phyloP scores from a whole-genome alignment of 2,329 filamentous ascomycete species.

The Emergomyces orientalis region DNA sequence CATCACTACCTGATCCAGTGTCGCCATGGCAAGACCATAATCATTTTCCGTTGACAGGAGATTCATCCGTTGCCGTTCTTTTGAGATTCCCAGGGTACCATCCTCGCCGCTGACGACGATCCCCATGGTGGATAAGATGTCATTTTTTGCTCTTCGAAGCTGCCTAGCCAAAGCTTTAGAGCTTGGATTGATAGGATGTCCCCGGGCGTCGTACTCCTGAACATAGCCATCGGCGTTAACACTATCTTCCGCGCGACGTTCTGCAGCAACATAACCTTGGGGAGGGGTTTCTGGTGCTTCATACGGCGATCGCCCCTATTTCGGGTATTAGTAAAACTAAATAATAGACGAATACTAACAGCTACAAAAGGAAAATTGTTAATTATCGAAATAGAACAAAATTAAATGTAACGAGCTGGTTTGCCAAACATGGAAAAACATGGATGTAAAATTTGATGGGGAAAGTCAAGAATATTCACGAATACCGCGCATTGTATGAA shows the following conservation, averaged over 20 bases:
- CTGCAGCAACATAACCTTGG: conserved; percentile 17
- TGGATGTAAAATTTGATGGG: neutral
- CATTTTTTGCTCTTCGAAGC: conserved; percentile 42
- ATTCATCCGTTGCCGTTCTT: conserved; percentile 32
- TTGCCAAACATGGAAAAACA: neutral
- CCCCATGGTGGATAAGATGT: conserved; percentile 42
- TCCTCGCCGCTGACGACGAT: conserved; percentile 38
- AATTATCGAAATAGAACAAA: neutral
- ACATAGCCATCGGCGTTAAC: conserved; percentile 36
- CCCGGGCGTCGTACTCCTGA: conserved; percentile 41
- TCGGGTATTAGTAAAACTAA: conserved; percentile 12
- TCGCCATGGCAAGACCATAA: conserved; percentile 34
- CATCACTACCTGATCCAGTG: conserved; percentile 33
- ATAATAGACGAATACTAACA: neutral
- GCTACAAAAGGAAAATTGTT: neutral
- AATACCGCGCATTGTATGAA: neutral
- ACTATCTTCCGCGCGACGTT: conserved; percentile 19
- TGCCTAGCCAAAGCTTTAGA: conserved; percentile 33
- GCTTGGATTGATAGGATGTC: conserved; percentile 38
- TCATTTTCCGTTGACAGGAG: conserved; percentile 36
- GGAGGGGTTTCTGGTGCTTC: conserved; percentile 31
- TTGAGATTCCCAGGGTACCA: conserved; percentile 26
- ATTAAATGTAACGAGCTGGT: neutral
- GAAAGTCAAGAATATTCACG: neutral
- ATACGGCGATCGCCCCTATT: conserved; percentile 39